Conservation (phyloP, 805 yeast species). For the Candida glaebosa region DNA sequence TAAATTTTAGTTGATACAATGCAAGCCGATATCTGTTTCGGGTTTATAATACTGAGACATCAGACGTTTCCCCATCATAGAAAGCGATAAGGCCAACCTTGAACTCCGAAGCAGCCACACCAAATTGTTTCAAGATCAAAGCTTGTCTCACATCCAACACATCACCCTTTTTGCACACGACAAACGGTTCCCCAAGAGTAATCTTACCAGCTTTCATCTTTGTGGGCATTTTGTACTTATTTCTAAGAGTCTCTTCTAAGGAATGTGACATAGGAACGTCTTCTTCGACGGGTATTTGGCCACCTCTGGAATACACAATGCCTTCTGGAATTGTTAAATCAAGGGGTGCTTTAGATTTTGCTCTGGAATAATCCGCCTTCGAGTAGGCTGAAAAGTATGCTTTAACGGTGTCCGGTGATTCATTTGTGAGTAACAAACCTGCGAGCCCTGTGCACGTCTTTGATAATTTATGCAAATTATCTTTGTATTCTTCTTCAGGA, state of each 20-base stretch:
- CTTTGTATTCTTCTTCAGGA: constrained; percentile 54
- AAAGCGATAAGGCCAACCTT: constrained; percentile 76
- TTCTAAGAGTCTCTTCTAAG: constrained; percentile 88
- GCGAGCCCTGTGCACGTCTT: constrained; percentile 69
- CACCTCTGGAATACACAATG: constrained; percentile 90
- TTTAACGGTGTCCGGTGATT: constrained; percentile 80
- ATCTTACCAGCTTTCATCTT: constrained; percentile 87
- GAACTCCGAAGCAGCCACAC: constrained; percentile 90
- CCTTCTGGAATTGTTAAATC: constrained; percentile 88
- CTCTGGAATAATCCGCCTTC: constrained; percentile 83
- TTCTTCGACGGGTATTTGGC: constrained; percentile 83
- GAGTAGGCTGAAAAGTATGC: constrained; percentile 80
- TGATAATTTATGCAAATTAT: constrained; percentile 69
- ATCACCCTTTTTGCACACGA: constrained; percentile 79
- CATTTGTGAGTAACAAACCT: constrained; percentile 88
- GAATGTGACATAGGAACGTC: constrained; percentile 97
- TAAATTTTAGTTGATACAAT: constrained; percentile 4
- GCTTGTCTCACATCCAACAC: constrained; percentile 87
- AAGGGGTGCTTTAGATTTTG: constrained; percentile 80
- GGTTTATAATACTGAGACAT: constrained; percentile 21
- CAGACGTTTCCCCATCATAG: constrained; percentile 59
- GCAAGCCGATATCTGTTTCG: not conserved
- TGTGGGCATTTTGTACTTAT: constrained; percentile 86
- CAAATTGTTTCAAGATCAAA: constrained; percentile 87
- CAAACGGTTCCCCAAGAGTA: constrained; percentile 66